A percentile compares a stretch with the other conserved stretches of the same genome.
Evolutionary conservation across 768 basidiomycete species (phyloP).

Genomic region (Tremella mesenterica): DNA sequence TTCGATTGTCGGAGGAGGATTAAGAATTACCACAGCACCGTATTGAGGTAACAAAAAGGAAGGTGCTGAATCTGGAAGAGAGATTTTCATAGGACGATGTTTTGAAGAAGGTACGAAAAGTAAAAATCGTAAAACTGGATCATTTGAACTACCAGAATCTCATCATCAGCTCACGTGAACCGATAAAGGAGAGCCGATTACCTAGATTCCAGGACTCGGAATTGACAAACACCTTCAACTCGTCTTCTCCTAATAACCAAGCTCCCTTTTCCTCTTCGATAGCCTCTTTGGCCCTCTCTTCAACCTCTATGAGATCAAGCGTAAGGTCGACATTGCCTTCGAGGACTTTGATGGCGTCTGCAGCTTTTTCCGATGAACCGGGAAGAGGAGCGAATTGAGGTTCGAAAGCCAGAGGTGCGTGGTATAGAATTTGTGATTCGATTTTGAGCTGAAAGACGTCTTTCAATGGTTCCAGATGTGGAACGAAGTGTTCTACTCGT

Average conservation of each 20-base stretch:
- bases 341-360: slow-evolving; percentile 6
- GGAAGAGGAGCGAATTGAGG: slow-evolving; percentile 44
- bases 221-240: slow-evolving; percentile 87
- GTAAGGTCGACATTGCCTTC: slow-evolving; percentile 11
- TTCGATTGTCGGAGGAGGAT: slow-evolving; percentile 45
- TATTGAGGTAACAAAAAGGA: slow-evolving; percentile 89
- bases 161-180: slow-evolving; percentile 5
- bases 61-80: slow-evolving; percentile 20
- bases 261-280: slow-evolving; percentile 35
- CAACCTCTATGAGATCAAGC: slow-evolving; percentile 7
- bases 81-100: slow-evolving; percentile 55
- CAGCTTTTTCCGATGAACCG: not conserved
- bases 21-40: slow-evolving; percentile 77
- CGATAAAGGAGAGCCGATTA: slow-evolving; percentile 41
- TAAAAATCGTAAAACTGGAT: slow-evolving; percentile 88
- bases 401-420: slow-evolving; percentile 77
- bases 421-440: slow-evolving; percentile 87
- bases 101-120: slow-evolving; percentile 68
- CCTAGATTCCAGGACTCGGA: slow-evolving; percentile 93
- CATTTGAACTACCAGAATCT: slow-evolving; percentile 89
- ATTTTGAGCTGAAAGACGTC: slow-evolving; percentile 81
- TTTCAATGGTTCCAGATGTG: slow-evolving; percentile 56
- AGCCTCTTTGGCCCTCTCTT: slow-evolving; percentile 16
- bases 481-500: slow-evolving; percentile 58
- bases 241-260: slow-evolving; percentile 64